Base-by-base conservation (phyloP, 2,329 filamentous ascomycete species). In the Alternaria dauci region DNA sequence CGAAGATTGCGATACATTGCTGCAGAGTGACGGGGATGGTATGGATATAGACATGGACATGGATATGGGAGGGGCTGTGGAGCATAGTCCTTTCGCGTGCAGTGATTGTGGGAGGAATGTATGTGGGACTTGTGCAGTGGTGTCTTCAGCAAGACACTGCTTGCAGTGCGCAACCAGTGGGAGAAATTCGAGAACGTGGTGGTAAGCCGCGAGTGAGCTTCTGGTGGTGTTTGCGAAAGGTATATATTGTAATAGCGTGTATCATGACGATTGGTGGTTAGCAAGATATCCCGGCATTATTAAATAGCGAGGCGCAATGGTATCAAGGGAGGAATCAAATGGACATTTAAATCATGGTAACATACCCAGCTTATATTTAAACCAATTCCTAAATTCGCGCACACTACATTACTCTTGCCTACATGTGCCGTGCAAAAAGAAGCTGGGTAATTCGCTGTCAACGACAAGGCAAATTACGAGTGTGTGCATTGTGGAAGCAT, bases 71-170 rank as follows among this genome's bases (percentile, higher is more conserved):
- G 54, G 73, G 62, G 39, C 38, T 9, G 53, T 69, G 14, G 71
- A 55, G 56, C 28, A 67, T 16, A 70, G 72, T 41, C 67, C 76
- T 14, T 79, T 75, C 47, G 73, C 73, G 2, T 83, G 81, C 58
- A 63, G 47, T 8, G 67, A 66, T 0, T 83, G 81, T 55, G 73
- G 74, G 30, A 76, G 76, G 63, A 73, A 66, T 32, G 76, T 83
- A 2, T 83, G 81, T 67, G 77, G 77, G 43, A 74, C 63, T 6
- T 84, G 81, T 69, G 77, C 81, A 5, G 75, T 83, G 11, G 71
- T 74, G 8, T 71, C 74, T 8, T 69, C 75, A 25, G 65, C 67
- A 56, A 71, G 81, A 54, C 70, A 77, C 46, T 83, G 81, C 67
- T 62, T 83, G 57, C 71, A 74, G 9, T 83, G 81, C 63, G 79